Evolutionary conservation across 305 asterid genomes (phyloP).

Genomic region (Plantago lanceolata): DNA sequence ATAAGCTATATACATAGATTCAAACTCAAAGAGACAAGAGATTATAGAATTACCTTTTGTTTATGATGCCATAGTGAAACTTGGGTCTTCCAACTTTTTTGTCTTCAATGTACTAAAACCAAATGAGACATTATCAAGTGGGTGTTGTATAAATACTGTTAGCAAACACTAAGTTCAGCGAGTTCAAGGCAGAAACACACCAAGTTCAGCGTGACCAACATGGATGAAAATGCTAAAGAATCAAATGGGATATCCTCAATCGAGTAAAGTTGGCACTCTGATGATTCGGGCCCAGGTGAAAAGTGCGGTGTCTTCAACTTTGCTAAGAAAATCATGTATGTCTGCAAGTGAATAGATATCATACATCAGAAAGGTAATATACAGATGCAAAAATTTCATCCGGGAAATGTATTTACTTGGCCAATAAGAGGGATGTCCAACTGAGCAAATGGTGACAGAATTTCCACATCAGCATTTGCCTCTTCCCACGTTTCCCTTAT

Average conservation of each 20-base stretch:
- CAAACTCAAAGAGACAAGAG: not conserved
- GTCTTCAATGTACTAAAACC: constrained; percentile 74
- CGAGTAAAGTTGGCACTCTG: constrained; percentile 76
- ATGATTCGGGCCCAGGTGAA: constrained; percentile 94
- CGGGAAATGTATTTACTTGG: constrained; percentile 43
- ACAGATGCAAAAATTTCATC: not conserved
- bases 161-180: constrained; percentile 7
- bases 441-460: constrained; percentile 79
- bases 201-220: constrained; percentile 81
- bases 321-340: constrained; percentile 84
- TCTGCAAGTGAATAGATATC: constrained; percentile 44
- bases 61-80: constrained; percentile 90
- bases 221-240: constrained; percentile 88
- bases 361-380: not conserved
- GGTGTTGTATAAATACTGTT: constrained; percentile 17
- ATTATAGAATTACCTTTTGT: constrained; percentile 51
- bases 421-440: constrained; percentile 94
- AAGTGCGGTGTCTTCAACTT: constrained; percentile 75
- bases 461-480: constrained; percentile 88
- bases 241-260: constrained; percentile 80
- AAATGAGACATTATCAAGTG: constrained; percentile 1
- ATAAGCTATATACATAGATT: not conserved
- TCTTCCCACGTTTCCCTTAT: constrained; percentile 91
- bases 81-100: constrained; percentile 56
- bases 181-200: constrained; percentile 31